These are phyloP conservation scores for Termitomyces sp. DNA, from an alignment of 768 basidiomycete species.

Conservation along the genomic window DNA sequence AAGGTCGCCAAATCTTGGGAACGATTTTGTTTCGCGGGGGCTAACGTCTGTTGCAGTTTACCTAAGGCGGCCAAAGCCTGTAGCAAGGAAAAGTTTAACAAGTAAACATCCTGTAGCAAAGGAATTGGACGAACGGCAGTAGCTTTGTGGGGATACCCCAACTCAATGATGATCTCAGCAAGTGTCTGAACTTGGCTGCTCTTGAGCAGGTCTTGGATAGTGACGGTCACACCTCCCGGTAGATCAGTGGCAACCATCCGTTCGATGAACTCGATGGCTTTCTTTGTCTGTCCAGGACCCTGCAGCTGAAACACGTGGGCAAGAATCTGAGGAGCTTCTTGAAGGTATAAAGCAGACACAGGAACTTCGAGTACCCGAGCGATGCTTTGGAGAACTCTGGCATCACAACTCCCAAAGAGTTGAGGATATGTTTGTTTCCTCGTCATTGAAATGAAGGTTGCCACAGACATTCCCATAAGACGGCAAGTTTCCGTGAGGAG, in stretches of 20 bases:
- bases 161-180: slow-evolving; percentile 67
- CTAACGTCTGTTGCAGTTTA: slow-evolving; percentile 44
- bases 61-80: slow-evolving; percentile 35
- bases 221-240: slow-evolving; percentile 32
- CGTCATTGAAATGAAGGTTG: slow-evolving; percentile 62
- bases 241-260: slow-evolving; percentile 48
- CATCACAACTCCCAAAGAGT: slow-evolving; percentile 61
- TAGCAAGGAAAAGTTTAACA: neutral
- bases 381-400: slow-evolving; percentile 58
- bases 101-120: neutral
- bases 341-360: slow-evolving; percentile 47
- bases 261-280: slow-evolving; percentile 59
- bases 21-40: slow-evolving; percentile 18
- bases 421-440: slow-evolving; percentile 63
- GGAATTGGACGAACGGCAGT: slow-evolving; percentile 37
- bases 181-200: slow-evolving; percentile 69
- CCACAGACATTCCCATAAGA: slow-evolving; percentile 54
- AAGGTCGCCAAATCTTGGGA: slow-evolving; percentile 48
- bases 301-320: slow-evolving; percentile 63
- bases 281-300: slow-evolving; percentile 49
- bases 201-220: slow-evolving; percentile 52
- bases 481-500: slow-evolving; percentile 63
- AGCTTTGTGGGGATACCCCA: slow-evolving; percentile 66
- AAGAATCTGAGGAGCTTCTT: slow-evolving; percentile 57
- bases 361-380: slow-evolving; percentile 44